Evolutionary conservation across 345 rosid species (phyloP), one percentile per base, ranked within the genome.

Genomic region (Acer saccharum): DNA sequence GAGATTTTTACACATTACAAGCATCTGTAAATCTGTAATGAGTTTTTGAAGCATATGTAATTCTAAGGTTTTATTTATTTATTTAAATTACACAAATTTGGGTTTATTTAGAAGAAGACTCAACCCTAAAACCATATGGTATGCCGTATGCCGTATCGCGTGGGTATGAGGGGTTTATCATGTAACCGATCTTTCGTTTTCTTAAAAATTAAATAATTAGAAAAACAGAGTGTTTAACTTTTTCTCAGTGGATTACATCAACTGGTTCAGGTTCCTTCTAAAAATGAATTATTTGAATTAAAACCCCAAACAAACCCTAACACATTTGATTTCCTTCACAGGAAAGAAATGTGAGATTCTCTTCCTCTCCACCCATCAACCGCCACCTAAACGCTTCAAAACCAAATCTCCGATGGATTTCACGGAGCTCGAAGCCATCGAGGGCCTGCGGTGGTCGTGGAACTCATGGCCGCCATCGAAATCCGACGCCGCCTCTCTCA

Each of bases 381-480:
- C 11, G 25, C 25, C 23, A 20, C 64, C 64, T 60, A 12, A 39
- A 35, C 54, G 25, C n/a, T 18, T 46, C 2, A 66, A 41, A 54
- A 48, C 55, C 14, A 12, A 75, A 29, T 25, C 67, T 41, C 52
- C 32, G 9, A 94, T 96, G 99, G 98, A 94, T 89, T 96, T 96
- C 81, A 55, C 83, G 46, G 99, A 96, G 52, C 79, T 96, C 52
- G 99, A 96, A 78, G 90, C 90, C 75, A 96, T 91, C 85, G 99
- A 96, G 23, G 97, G 98, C 13, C 87, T 96, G 10, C 88, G 99
- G 3, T 96, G 98, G 99, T 76, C 98, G 10, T 94, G 99, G 99
- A 92, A 94, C 85, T 89, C 98, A 60, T 96, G 99, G 99, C 98
- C 98, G 0, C 85, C 95, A 0, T 85, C 90, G 4, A 90, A 89